These are phyloP conservation scores for Metrosideros polymorpha DNA, from an alignment of 441 rosid species.

Conservation along the genomic window DNA sequence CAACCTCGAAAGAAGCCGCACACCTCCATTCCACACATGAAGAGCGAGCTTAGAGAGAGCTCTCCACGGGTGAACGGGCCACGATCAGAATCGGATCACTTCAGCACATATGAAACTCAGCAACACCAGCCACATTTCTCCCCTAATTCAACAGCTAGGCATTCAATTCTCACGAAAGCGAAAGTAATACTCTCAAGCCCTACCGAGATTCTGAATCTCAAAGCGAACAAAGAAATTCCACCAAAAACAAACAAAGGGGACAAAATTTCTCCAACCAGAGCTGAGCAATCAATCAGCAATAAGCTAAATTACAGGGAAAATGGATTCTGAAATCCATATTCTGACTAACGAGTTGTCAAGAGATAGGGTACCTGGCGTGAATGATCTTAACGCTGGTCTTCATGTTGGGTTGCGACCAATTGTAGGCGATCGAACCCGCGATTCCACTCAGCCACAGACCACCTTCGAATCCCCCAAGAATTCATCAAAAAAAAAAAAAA, in stretches of 20 bases:
- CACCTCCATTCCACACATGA: neutral
- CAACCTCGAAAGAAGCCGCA: neutral
- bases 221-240: neutral
- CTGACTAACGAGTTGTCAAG: neutral
- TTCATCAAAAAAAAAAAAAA: neutral
- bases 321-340: neutral
- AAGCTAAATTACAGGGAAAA: neutral
- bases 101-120: neutral
- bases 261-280: neutral
- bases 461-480: conserved; percentile 25
- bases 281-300: neutral
- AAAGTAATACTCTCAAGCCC: neutral
- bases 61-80: neutral
- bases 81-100: neutral
- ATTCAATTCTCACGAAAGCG: neutral
- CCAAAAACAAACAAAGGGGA: neutral
- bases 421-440: conserved; percentile 77
- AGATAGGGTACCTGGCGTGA: conserved; percentile 61
- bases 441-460: conserved; percentile 84
- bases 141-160: neutral
- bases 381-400: conserved; percentile 88
- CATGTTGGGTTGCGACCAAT: conserved; percentile 92
- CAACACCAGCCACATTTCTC: neutral
- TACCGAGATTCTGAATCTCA: neutral
- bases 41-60: neutral